A percentile compares a stretch with the other conserved stretches of the same genome.
phyloP scores from a whole-genome alignment of 2,329 filamentous ascomycete genomes.

The Talaromyces sp. region DNA sequence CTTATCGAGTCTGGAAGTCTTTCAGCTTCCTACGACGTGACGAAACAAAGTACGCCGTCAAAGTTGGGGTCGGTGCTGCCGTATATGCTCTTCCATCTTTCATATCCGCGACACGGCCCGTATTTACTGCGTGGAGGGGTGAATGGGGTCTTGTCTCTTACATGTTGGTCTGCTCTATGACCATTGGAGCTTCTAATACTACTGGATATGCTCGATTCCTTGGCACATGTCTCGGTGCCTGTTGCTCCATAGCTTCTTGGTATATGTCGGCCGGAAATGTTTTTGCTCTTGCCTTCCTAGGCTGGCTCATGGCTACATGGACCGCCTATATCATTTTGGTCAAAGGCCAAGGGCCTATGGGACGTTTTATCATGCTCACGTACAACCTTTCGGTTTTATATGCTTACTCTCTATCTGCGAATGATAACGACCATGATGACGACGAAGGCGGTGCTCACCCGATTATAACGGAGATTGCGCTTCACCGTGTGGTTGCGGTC shows the following conservation, averaged over 20 bases:
- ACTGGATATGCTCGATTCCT: constrained; percentile 82
- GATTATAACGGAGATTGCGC: constrained; percentile 80
- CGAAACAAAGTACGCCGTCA: constrained; percentile 76
- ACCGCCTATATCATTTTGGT: constrained; percentile 90
- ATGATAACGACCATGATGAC: constrained; percentile 73
- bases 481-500: constrained; percentile 83
- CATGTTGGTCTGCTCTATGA: constrained; percentile 98
- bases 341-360: constrained; percentile 79
- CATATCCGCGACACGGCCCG: constrained; percentile 69
- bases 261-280: constrained; percentile 70
- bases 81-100: constrained; percentile 89
- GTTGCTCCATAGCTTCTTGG: constrained; percentile 75
- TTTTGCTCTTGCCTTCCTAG: constrained; percentile 71
- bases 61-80: constrained; percentile 86
- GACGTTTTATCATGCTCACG: constrained; percentile 87
- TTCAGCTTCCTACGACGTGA: constrained; percentile 59
- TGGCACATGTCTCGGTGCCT: constrained; percentile 78
- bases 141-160: constrained; percentile 97
- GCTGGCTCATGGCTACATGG: constrained; percentile 74
- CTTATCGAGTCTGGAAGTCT: constrained; percentile 54
- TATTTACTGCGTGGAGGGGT: constrained; percentile 84
- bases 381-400: constrained; percentile 96
- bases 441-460: constrained; percentile 84
- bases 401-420: constrained; percentile 81
- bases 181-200: constrained; percentile 91